A percentile compares a stretch with the other conserved stretches of the same genome.
Conservation (phyloP, 2,329 filamentous ascomycete genomes). For the Fusarium dlaminii region DNA sequence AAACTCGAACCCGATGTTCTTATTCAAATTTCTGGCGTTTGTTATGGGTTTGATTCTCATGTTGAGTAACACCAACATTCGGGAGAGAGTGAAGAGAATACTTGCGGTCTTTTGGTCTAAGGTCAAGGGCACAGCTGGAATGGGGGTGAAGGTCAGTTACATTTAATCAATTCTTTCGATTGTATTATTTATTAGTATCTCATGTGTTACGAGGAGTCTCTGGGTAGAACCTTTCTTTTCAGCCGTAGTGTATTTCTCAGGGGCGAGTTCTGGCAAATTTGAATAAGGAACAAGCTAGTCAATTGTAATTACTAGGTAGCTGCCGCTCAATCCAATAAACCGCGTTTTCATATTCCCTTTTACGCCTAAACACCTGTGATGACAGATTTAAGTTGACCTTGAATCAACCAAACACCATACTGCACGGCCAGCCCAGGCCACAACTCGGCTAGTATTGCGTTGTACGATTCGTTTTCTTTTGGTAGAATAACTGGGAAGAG, state of each 20-base stretch:
- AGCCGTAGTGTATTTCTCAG: slow-evolving; percentile 23
- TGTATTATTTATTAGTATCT: slow-evolving; percentile 37
- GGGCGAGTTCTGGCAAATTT: slow-evolving; percentile 24
- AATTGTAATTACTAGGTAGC: slow-evolving; percentile 25
- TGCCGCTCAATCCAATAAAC: slow-evolving; percentile 14
- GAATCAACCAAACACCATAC: slow-evolving; percentile 23
- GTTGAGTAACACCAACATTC: slow-evolving; percentile 77
- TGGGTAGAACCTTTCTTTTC: slow-evolving; percentile 27
- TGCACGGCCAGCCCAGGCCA: slow-evolving; percentile 58
- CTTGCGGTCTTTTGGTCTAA: slow-evolving; percentile 81
- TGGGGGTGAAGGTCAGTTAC: slow-evolving; percentile 98
- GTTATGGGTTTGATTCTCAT: slow-evolving; percentile 80
- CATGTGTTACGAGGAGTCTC: slow-evolving; percentile 46
- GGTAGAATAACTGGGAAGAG: slow-evolving; percentile 64
- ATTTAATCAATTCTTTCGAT: slow-evolving; percentile 64
- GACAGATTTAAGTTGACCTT: slow-evolving; percentile 20
- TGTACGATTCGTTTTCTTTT: slow-evolving; percentile 73
- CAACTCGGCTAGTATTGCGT: slow-evolving; percentile 61
- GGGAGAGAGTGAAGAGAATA: slow-evolving; percentile 76
- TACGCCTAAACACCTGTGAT: slow-evolving; percentile 40
- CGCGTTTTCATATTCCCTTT: slow-evolving; percentile 16
- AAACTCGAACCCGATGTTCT: slow-evolving; percentile 64
- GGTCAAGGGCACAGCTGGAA: slow-evolving; percentile 84
- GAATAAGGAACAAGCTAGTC: slow-evolving; percentile 13
- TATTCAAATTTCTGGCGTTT: slow-evolving; percentile 77